Percentiles rank a stretch among this genome's conserved stretches.
Evolutionary conservation across 257 asterid species (phyloP).

Genomic region (Solanum boliviense): DNA sequence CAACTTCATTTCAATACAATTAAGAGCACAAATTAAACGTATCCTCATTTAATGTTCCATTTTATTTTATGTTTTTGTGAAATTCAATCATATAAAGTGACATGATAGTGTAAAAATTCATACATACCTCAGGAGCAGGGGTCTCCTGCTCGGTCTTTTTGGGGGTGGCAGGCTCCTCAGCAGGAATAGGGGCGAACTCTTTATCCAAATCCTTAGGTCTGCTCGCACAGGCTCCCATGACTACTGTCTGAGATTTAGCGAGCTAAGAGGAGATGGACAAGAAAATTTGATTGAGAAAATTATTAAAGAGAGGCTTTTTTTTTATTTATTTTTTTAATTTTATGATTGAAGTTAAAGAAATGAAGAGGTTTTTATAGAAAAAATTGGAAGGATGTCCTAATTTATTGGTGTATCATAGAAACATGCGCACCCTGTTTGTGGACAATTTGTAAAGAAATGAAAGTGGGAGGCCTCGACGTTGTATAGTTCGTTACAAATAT

Average conservation of each 20-base stretch:
- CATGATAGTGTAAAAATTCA: not conserved
- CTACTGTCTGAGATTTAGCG: not conserved
- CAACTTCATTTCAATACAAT: not conserved
- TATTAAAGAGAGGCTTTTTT: not conserved
- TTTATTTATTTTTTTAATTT: not conserved
- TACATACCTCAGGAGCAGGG: constrained; percentile 20
- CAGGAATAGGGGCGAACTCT: constrained; percentile 23
- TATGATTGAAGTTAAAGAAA: constrained; percentile 7
- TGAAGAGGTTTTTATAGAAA: constrained; percentile 22
- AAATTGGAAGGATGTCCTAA: not conserved
- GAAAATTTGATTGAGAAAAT: not conserved
- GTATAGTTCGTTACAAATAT: not conserved
- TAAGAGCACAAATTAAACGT: not conserved
- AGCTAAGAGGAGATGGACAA: constrained; percentile 6
- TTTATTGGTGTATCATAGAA: not conserved
- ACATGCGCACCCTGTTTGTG: constrained; percentile 19
- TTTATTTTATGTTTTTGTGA: not conserved
- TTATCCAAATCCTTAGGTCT: constrained; percentile 60
- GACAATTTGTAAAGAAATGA: constrained; percentile 3
- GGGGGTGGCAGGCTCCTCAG: constrained; percentile 28
- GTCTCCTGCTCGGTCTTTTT: constrained; percentile 27
- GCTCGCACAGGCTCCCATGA: constrained; percentile 95
- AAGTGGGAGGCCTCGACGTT: constrained; percentile 14
- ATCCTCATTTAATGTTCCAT: not conserved
- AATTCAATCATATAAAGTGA: not conserved